A percentile compares a stretch with the other conserved stretches of the same genome.
These are phyloP conservation scores for Fonsecaea multimorphosa DNA, from an alignment of 2,329 filamentous ascomycete species.

Conservation along the genomic window DNA sequence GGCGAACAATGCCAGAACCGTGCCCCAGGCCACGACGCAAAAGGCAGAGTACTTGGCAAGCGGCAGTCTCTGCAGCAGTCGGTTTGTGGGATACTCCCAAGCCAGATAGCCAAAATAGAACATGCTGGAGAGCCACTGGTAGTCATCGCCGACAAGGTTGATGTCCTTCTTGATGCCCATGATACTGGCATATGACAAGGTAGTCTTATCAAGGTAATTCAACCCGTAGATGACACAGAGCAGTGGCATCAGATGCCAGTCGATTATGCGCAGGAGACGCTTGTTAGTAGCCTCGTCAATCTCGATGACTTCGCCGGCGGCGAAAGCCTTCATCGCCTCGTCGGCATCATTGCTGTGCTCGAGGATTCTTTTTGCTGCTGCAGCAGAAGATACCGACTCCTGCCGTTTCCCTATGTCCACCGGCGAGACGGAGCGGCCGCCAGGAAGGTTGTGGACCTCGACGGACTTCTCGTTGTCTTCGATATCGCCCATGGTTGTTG, in stretches of 20 bases:
- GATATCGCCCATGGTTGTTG: slow-evolving; percentile 28
- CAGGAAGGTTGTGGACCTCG: slow-evolving; percentile 24
- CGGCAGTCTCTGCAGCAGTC: slow-evolving; percentile 67
- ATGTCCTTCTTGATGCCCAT: slow-evolving; percentile 61
- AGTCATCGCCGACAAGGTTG: slow-evolving; percentile 51
- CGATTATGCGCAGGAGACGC: slow-evolving; percentile 65
- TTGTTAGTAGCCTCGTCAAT: slow-evolving; percentile 64
- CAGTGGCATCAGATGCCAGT: slow-evolving; percentile 67
- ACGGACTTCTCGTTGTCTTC: slow-evolving; percentile 29
- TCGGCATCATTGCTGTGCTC: slow-evolving; percentile 65
- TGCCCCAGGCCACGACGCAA: slow-evolving; percentile 69
- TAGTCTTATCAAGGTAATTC: slow-evolving; percentile 60
- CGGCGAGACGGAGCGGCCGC: slow-evolving; percentile 30
- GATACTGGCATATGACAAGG: slow-evolving; percentile 59
- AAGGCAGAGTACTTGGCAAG: slow-evolving; percentile 70
- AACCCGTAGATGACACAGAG: slow-evolving; percentile 65
- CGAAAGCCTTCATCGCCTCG: slow-evolving; percentile 65
- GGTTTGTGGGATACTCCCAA: slow-evolving; percentile 71
- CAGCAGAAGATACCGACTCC: slow-evolving; percentile 27
- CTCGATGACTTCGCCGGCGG: slow-evolving; percentile 57
- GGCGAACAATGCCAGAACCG: slow-evolving; percentile 67
- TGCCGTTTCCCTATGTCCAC: slow-evolving; percentile 30
- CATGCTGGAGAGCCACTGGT: slow-evolving; percentile 56
- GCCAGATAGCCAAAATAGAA: slow-evolving; percentile 54
- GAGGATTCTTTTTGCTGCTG: slow-evolving; percentile 46